Base-by-base conservation (phyloP, 2,329 filamentous ascomycete species). In the Aurifilum marmelostoma region DNA sequence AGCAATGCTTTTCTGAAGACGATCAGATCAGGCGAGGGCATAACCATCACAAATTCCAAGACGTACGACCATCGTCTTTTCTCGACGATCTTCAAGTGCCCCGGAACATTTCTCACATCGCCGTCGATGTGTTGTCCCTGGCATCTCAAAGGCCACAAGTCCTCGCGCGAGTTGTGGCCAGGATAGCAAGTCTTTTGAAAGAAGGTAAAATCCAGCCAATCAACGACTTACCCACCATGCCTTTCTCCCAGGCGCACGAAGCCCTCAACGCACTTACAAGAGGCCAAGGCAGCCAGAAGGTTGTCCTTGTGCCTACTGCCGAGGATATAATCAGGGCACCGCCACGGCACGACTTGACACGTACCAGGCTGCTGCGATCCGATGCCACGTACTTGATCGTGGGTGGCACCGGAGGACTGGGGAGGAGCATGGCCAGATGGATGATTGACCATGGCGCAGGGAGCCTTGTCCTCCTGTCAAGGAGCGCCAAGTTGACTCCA, bases 51-150 rank as follows among this genome's bases (percentile, higher is more conserved):
- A 34, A 18, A 16, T 7, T 61, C 32, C 41, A 52, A 32, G 56
- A 37, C 21, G 41, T 61, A 24, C 64, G 21, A 16, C 14, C 56
- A 11, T 54, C 65, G 8, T 52, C 56, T 9, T 52, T 54, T 18
- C 41, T 61, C 11, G 65, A 66, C 21, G 50, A 5, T 11, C 27
- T 61, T 9, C 34, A 24, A 12, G 2, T 41, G 43, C 41, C 65
- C 3, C 78, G 77, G 71, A 85, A 84, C 70, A 79, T 80, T 29
- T 82, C 80, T 56, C 84, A 83, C 71, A 78, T 80, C 70, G 81
- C 83, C 0, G 79, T 85, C 0, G 83, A 85, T 67, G 75, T 84
- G 62, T 80, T 83, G 50, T 76, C 80, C 0, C 73, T 87, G 4
- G 78, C 81, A n/a, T 75, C 75, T 1, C 76, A 83, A 71, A 76